Percentiles rank a stretch among this genome's conserved stretches.
These are phyloP conservation scores for Colletotrichum viniferum DNA, from an alignment of 2,329 filamentous ascomycete genomes.

Conservation along the genomic window DNA sequence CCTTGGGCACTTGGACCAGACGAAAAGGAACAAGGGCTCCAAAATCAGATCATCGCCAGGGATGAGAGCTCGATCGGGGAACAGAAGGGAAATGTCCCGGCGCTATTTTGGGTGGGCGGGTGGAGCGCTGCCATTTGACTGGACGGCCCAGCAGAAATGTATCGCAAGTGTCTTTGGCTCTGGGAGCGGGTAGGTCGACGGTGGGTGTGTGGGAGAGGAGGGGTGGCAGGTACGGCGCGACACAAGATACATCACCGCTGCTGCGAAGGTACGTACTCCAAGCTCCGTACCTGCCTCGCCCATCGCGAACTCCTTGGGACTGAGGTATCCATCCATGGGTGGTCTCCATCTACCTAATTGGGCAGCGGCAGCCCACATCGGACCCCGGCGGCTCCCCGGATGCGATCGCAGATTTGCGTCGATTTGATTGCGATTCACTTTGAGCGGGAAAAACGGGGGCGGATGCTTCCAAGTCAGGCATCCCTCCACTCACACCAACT, in stretches of 20 bases:
- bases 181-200: background rate
- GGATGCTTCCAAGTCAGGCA: background rate
- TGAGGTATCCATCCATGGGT: background rate
- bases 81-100: conserved; percentile 15
- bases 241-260: background rate
- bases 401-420: conserved; percentile 21
- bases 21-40: background rate
- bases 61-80: conserved; percentile 18
- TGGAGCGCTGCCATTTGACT: background rate
- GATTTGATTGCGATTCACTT: conserved; percentile 22
- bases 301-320: background rate
- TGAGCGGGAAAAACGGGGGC: conserved; percentile 9
- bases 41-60: conserved; percentile 18
- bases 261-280: background rate
- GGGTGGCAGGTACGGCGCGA: background rate
- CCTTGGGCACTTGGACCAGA: background rate
- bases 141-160: background rate
- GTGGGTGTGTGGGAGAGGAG: background rate
- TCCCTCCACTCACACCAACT: background rate
- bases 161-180: background rate
- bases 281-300: background rate
- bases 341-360: background rate
- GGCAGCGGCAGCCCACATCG: background rate
- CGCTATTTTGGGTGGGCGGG: conserved; percentile 15
- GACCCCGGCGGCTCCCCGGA: conserved; percentile 19